Percentiles rank a stretch among this genome's conserved stretches.
Conservation (phyloP, 208 protist species). For the Leishmania lainsoni region DNA sequence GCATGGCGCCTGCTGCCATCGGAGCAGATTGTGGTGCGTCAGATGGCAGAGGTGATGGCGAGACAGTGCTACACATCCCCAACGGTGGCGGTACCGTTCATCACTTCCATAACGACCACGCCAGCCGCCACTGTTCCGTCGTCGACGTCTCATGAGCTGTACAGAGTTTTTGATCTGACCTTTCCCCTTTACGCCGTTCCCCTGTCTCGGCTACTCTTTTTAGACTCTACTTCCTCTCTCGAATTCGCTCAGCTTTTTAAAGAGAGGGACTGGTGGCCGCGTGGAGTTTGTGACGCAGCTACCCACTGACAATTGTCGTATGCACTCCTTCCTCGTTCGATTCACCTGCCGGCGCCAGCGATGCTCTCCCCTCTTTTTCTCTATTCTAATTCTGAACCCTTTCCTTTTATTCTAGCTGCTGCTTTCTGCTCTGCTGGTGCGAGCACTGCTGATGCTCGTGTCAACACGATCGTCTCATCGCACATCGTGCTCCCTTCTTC, state of each 20-base stretch:
- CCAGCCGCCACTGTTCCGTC: neutral
- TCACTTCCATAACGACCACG: neutral
- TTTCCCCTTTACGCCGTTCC: neutral
- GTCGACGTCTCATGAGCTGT: slow-evolving; percentile 5
- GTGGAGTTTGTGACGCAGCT: neutral
- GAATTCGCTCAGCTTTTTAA: neutral
- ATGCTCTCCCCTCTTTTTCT: neutral
- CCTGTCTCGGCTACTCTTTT: neutral
- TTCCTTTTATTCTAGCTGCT: no score
- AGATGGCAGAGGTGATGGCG: slow-evolving; percentile 22
- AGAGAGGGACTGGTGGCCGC: neutral
- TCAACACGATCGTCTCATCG: neutral
- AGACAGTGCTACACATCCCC: slow-evolving; percentile 12
- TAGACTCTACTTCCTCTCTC: neutral
- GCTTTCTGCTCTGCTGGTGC: neutral
- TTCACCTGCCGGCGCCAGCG: no score
- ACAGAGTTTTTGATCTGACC: neutral
- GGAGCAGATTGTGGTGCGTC: slow-evolving; percentile 17
- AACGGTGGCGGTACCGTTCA: neutral
- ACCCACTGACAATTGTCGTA: neutral
- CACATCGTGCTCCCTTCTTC: neutral
- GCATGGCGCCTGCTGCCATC: slow-evolving; percentile 33
- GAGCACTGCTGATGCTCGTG: neutral
- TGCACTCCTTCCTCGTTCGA: neutral
- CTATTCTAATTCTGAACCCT: neutral